Conservation (phyloP, 495 filamentous ascomycete species). For the Aspergillus heteromorphus region DNA sequence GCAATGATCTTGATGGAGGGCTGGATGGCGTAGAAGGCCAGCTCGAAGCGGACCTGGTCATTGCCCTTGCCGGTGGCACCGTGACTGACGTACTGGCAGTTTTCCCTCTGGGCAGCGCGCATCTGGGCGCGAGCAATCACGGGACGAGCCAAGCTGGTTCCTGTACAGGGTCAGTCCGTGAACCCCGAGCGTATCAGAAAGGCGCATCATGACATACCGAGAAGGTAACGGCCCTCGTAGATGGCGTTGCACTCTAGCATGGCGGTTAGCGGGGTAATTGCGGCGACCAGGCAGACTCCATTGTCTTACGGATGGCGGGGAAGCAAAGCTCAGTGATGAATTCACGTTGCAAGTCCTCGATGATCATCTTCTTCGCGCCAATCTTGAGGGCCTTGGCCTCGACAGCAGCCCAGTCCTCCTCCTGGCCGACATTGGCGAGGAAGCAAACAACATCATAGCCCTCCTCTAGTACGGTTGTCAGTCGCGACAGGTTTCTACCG, state of each 20-base stretch:
- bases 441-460: constrained; percentile 15
- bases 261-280: not conserved
- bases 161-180: constrained; percentile 53
- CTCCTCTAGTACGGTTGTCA: constrained; percentile 9
- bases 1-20: constrained; percentile 81
- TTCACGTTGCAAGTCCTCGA: constrained; percentile 36
- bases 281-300: not conserved
- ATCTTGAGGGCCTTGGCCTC: constrained; percentile 15
- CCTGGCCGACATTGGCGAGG: constrained; percentile 16
- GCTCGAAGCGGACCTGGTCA: constrained; percentile 82
- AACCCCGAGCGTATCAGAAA: constrained; percentile 45
- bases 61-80: constrained; percentile 87
- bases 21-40: constrained; percentile 69
- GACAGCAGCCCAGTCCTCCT: constrained; percentile 16
- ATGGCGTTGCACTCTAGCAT: constrained; percentile 64
- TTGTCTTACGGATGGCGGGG: constrained; percentile 55
- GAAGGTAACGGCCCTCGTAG: constrained; percentile 77
- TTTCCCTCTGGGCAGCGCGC: constrained; percentile 52
- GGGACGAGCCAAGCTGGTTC: constrained; percentile 78
- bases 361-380: constrained; percentile 16
- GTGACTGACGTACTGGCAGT: constrained; percentile 59
- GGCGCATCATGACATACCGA: constrained; percentile 42
- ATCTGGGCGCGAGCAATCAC: constrained; percentile 85
- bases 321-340: constrained; percentile 86
- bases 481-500: not conserved